Evolutionary conservation across 2,329 filamentous ascomycete species (phyloP), one percentile per base, ranked within the genome.

Genomic region (Incumbomyces lentus): DNA sequence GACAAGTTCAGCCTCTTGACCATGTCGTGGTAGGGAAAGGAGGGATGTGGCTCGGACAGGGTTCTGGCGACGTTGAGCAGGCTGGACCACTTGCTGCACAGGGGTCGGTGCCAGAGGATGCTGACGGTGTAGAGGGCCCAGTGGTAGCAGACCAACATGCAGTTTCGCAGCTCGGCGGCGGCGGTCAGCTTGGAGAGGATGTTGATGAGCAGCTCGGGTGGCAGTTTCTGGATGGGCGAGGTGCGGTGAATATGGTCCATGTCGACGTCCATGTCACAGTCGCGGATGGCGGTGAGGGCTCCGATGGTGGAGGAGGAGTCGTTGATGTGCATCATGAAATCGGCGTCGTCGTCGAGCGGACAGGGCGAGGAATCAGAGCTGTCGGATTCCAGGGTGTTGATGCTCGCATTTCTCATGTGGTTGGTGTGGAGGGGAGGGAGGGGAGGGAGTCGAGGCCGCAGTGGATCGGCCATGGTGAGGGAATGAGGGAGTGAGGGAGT

Each of bases 111-210:
- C 92, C 92, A 98, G 17, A 98, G 74, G 54, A 95, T 76, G 53
- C 92, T 90, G 55, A 96, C 92, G 43, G 85, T 83, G 62, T 95
- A 95, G 52, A 84, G 75, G 22, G 92, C 85, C 92, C 92, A 98
- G 52, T 83, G 79, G 65, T 88, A 89, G 60, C 83, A 95, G n/a
- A 95, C 89, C 54, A 92, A 73, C 85, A 96, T 89, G 66, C 86
- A 93, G 65, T 81, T 82, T 55, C 87, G 76, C 56, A 95, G 75
- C 60, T 98, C 90, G 37, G 73, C 69, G 2, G 88, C 76, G 11
- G 76, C 79, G 58, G 74, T 81, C 48, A 98, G 77, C 64, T 88
- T 92, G 31, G 85, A 75, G 66, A 98, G 95, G 59, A 96, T 83
- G 65, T 81, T 78, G 60, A 98, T 95, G 62, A 96, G 80, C 51